These are phyloP conservation scores for Lactarius quietus DNA, from an alignment of 768 basidiomycete species.

Conservation along the genomic window DNA sequence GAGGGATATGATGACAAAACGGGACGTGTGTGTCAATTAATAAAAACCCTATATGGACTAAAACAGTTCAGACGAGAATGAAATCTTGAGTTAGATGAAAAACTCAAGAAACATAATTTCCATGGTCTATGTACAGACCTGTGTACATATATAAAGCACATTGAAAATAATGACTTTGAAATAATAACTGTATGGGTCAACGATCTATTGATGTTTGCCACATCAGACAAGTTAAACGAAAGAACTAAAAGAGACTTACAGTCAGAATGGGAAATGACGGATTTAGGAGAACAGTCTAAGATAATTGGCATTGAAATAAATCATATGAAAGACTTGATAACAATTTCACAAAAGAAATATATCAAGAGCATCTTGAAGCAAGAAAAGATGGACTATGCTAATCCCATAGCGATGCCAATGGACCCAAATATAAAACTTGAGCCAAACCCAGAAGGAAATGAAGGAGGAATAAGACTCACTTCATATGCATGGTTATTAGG, in stretches of 20 bases:
- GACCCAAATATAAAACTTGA: not conserved
- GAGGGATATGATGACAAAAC: not conserved
- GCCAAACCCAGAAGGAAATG: not conserved
- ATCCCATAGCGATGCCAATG: not conserved
- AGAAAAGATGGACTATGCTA: not conserved
- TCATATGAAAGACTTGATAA: accelerated
- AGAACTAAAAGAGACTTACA: no score
- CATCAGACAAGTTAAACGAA: not conserved
- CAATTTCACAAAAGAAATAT: not conserved
- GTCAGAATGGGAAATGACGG: not conserved
- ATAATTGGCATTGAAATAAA: not conserved
- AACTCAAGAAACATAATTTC: not conserved
- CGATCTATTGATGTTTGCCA: not conserved
- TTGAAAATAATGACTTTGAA: accelerated
- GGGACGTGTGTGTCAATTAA: not conserved
- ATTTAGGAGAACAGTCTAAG: not conserved
- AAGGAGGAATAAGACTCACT: not conserved
- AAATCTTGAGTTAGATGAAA: not conserved
- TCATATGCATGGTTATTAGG: not conserved
- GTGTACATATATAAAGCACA: not conserved
- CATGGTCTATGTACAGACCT: accelerated
- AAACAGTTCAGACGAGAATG: not conserved
- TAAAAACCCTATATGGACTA: not conserved
- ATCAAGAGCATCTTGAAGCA: not conserved
- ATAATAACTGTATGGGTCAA: not conserved